Evolutionary conservation across 306 rosid genomes (phyloP).

Genomic region (Corylus avellana): DNA sequence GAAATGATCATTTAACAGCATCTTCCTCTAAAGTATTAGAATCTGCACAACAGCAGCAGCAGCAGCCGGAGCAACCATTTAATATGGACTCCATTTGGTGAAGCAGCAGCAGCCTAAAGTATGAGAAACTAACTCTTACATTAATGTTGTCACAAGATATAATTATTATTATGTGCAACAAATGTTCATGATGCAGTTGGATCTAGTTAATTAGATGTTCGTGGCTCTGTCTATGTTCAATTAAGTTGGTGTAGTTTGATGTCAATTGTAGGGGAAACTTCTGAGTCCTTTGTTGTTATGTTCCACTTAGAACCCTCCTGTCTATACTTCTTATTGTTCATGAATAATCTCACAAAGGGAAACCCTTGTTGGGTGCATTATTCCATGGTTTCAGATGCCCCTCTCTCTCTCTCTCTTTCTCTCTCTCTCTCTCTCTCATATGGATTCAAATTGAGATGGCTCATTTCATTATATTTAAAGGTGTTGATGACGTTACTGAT

Average conservation of each 20-base stretch:
- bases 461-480: too few relatives aligned
- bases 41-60: slow-evolving; percentile 45
- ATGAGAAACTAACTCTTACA: slow-evolving; percentile 29
- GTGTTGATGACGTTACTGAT: too few relatives aligned
- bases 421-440: background rate
- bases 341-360: background rate
- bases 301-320: background rate
- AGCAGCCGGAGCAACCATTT: slow-evolving; percentile 78
- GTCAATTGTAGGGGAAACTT: background rate
- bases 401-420: background rate
- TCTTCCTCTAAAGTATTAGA: slow-evolving; percentile 65
- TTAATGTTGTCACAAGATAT: background rate
- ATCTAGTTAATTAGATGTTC: background rate
- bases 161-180: background rate
- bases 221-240: slow-evolving; percentile 4
- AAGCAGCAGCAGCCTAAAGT: slow-evolving; percentile 22
- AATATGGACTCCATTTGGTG: slow-evolving; percentile 93
- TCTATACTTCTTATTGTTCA: background rate
- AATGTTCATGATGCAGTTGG: background rate
- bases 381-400: background rate
- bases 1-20: slow-evolving; percentile 48
- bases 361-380: background rate
- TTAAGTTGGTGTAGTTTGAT: background rate
- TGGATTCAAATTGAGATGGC: too few relatives aligned
- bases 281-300: background rate